Evolutionary conservation across 192 early-diverging fungal genomes (phyloP).

Genomic region (Backusella australiensis): DNA sequence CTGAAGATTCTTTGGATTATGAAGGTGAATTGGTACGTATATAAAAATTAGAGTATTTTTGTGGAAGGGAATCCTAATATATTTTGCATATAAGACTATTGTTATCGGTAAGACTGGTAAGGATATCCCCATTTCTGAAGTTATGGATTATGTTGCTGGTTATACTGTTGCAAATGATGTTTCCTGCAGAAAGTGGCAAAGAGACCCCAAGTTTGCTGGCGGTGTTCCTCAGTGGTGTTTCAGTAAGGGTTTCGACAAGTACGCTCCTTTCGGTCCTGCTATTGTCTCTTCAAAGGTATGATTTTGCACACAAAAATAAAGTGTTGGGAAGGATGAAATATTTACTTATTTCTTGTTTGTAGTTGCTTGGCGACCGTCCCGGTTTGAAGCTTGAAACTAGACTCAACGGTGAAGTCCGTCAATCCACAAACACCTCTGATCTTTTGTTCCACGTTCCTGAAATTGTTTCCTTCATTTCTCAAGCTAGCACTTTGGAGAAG

Average conservation of each 20-base stretch:
- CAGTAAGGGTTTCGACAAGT: slow-evolving; percentile 20
- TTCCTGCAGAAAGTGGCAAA: slow-evolving; percentile 50
- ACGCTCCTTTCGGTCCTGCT: slow-evolving; percentile 14
- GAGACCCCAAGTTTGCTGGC: slow-evolving; percentile 18
- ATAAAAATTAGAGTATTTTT: background rate
- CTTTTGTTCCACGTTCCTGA: slow-evolving; percentile 51
- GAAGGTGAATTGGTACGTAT: slow-evolving; percentile 70
- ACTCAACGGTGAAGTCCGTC: slow-evolving; percentile 67
- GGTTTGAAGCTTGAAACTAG: slow-evolving; percentile 4
- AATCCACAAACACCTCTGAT: slow-evolving; percentile 77
- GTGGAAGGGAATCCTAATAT: background rate
- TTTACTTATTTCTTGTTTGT: background rate
- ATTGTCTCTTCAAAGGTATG: slow-evolving; percentile 40
- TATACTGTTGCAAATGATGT: slow-evolving; percentile 64
- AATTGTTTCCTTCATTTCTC: slow-evolving; percentile 74
- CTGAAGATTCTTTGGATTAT: slow-evolving; percentile 30
- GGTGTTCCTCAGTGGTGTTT: slow-evolving; percentile 10
- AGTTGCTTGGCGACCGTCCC: background rate
- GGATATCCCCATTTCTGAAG: slow-evolving; percentile 65
- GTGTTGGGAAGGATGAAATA: no score
- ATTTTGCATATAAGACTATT: slow-evolving; percentile 46
- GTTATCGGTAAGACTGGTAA: slow-evolving; percentile 82
- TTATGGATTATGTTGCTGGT: slow-evolving; percentile 63
- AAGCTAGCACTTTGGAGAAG: slow-evolving; percentile 82
- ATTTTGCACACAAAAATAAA: background rate